These are phyloP conservation scores for Arthrobotrys sphaeroides DNA, from an alignment of 2,329 filamentous ascomycete species.

Conservation along the genomic window DNA sequence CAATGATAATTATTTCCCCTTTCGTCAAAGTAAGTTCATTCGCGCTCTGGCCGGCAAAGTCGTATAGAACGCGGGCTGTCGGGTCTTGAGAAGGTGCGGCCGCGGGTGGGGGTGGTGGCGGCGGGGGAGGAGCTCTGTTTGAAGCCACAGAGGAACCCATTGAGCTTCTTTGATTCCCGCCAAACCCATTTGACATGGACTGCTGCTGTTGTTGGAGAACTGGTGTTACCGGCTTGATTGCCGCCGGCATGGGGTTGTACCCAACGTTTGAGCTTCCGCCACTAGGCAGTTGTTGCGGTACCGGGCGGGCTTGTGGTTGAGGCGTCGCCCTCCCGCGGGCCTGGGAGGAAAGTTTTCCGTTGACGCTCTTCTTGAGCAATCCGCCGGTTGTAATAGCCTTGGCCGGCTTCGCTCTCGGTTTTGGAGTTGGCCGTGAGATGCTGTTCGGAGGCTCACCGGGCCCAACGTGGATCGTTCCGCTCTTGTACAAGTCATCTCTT, in stretches of 20 bases:
- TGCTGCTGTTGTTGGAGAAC: constrained; percentile 22
- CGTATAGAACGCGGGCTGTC: constrained; percentile 89
- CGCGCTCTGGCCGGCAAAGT: constrained; percentile 79
- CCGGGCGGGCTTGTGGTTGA: constrained; percentile 58
- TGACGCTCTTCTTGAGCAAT: constrained; percentile 86
- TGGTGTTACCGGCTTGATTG: constrained; percentile 13
- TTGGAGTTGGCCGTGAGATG: constrained; percentile 82
- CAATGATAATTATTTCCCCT: constrained; percentile 84
- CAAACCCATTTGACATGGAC: constrained; percentile 35
- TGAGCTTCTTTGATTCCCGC: constrained; percentile 32
- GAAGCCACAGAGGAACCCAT: constrained; percentile 56
- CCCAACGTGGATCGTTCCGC: constrained; percentile 85
- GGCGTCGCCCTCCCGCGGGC: constrained; percentile 69
- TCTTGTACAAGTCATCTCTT: constrained; percentile 88
- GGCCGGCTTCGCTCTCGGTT: constrained; percentile 83
- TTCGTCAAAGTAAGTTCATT: constrained; percentile 85
- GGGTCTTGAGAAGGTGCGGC: constrained; percentile 72
- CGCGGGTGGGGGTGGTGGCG: constrained; percentile 73
- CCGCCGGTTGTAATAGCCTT: constrained; percentile 94
- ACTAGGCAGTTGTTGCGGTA: constrained; percentile 43
- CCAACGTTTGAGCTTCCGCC: constrained; percentile 60
- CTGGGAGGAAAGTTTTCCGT: constrained; percentile 73
- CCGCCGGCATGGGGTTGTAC: constrained; percentile 20
- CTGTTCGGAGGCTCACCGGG: constrained; percentile 85
- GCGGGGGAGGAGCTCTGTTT: constrained; percentile 67